Base-by-base conservation (phyloP, 1,284 basidiomycete genomes). In the Fomitopsis schrenkii region DNA sequence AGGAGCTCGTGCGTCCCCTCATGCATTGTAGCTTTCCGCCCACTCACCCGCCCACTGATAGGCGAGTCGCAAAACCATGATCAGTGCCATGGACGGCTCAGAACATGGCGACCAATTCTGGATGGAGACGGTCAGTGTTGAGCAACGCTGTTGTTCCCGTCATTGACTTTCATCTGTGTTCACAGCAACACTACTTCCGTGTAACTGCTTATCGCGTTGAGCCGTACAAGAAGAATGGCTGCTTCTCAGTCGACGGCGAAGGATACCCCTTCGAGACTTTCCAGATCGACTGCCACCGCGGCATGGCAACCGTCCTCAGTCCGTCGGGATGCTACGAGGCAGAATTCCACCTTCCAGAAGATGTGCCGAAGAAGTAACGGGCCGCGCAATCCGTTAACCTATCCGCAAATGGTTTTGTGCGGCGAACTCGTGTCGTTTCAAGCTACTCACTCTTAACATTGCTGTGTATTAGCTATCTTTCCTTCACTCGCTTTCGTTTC, bases 161-260 rank as follows among this genome's bases (percentile, higher is more conserved):
- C 30, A 33, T 33, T 33, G 30, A 33, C 30, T 5, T 8, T 33
- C 30, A 33, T 33, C 30, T 33, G 30, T 33, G 30, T 33, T 33
- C 30, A 33, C 30, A 33, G 30, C 30, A 90, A 71, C 85, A 84
- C 63, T 96, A 95, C 74, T 84, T 87, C 73, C 93, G 95, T 74
- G 90, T 86, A 38, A 75, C 84, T 52, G 91, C 91, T 2, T 93
- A 91, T 71, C 84, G 88, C 30, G 80, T 91, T 33, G 89, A 88
- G 66, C 90, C 92, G 12, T 76, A 87, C 38, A 71, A 76, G 3
- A 59, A 75, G 22, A 79, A 83, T 38, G 87, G 86, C 2, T 76
- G 78, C 65, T 74, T 93, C 58, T 79, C 85, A 8, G 80, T 94
- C 60, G 96, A 98, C 70, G 96, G 96, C 17, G 96, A 98, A 76